Conservation (phyloP, 495 filamentous ascomycete species). For the Tuber microsphaerosporum region DNA sequence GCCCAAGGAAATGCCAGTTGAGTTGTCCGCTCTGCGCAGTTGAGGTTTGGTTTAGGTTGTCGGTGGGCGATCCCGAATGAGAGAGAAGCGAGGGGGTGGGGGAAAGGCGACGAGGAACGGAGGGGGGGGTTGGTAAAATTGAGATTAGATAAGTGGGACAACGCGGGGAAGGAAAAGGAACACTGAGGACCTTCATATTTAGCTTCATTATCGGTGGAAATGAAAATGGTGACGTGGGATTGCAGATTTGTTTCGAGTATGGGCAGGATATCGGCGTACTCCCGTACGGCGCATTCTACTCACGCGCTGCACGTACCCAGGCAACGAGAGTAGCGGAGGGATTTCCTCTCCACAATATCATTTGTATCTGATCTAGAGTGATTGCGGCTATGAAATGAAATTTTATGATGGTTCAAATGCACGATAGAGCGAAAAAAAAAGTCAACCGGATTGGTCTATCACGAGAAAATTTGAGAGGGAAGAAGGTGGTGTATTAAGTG, state of each 20-base stretch:
- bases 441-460: not conserved
- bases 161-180: not conserved
- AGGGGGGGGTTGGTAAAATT: not conserved
- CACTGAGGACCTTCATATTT: not conserved
- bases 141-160: not conserved
- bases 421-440: not conserved
- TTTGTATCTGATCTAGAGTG: not conserved
- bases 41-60: not conserved
- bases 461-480: not conserved
- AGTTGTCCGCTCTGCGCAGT: not conserved
- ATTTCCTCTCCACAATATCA: not conserved
- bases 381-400: not conserved
- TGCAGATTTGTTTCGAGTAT: slow-evolving; percentile 1
- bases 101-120: not conserved
- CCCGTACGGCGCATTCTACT: not conserved
- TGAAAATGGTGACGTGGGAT: slow-evolving; percentile 2
- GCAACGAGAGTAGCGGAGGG: not conserved
- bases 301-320: not conserved
- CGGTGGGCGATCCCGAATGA: not conserved
- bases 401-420: not conserved
- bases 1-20: not conserved
- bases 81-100: not conserved
- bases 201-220: not conserved
- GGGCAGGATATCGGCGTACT: not conserved
- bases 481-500: not conserved